Evolutionary conservation across 2,329 filamentous ascomycete genomes (phyloP).

Genomic region (Didymella lethalis): DNA sequence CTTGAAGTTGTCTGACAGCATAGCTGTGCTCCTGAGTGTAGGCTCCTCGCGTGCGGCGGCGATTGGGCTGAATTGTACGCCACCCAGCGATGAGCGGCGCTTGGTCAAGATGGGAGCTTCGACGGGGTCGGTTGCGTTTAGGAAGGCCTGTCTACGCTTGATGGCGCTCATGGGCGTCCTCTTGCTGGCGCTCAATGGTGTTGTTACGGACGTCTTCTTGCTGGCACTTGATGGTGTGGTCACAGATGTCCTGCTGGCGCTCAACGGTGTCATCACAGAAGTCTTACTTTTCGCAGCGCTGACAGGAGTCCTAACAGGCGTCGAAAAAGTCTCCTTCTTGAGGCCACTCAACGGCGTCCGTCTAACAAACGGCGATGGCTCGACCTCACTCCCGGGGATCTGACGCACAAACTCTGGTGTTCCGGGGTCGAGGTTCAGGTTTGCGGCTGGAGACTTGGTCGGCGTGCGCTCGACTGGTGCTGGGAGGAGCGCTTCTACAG

Average conservation of each 20-base stretch:
- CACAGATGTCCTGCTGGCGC: constrained; percentile 28
- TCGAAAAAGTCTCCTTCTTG: constrained; percentile 31
- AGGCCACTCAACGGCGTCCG: constrained; percentile 34
- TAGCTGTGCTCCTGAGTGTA: constrained; percentile 41
- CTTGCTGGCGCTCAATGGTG: constrained; percentile 35
- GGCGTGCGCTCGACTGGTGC: constrained; percentile 28
- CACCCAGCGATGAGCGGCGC: constrained; percentile 46
- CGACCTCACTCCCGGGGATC: constrained; percentile 42
- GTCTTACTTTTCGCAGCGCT: constrained; percentile 4
- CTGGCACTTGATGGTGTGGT: constrained; percentile 20
- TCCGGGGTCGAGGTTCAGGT: constrained; percentile 37
- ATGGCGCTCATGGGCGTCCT: constrained; percentile 31
- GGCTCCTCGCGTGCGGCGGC: constrained; percentile 39
- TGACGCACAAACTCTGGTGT: constrained; percentile 41
- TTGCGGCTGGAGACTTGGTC: constrained; percentile 36
- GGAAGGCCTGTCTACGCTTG: constrained; percentile 23
- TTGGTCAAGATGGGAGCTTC: constrained; percentile 46
- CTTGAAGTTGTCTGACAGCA: constrained; percentile 56
- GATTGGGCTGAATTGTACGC: constrained; percentile 48
- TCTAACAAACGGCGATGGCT: constrained; percentile 48
- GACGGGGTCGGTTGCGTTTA: constrained; percentile 45
- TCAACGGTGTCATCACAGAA: constrained; percentile 32
- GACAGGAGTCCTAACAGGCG: constrained; percentile 31
- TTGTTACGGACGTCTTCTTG: constrained; percentile 10
- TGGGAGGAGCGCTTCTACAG: background rate